Conservation (phyloP, 129 eudicot genomes). For the Flaveria brownii region DNA sequence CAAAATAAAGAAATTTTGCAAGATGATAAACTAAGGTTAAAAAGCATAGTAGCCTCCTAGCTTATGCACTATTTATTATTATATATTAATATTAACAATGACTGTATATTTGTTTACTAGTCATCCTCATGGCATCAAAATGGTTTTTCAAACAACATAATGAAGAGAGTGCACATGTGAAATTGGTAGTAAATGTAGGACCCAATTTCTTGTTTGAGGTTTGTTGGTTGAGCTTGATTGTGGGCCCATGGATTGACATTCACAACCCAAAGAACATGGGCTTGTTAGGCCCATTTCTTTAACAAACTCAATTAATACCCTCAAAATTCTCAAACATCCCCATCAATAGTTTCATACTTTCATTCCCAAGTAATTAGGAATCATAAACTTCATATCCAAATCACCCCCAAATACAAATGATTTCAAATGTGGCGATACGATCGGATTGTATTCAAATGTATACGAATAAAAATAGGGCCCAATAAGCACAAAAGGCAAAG, state of each 20-base stretch:
- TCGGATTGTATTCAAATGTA: not conserved
- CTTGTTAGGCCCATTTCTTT: conserved; percentile 19
- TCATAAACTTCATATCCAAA: not conserved
- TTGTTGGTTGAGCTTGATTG: conserved; percentile 25
- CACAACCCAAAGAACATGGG: conserved; percentile 32
- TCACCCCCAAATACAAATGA: not conserved
- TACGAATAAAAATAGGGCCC: conserved; percentile 7
- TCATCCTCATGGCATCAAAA: not conserved
- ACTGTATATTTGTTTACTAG: not conserved
- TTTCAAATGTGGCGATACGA: not conserved
- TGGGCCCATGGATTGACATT: conserved; percentile 17
- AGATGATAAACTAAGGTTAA: not conserved
- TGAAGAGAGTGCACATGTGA: conserved; percentile 5
- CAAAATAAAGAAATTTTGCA: not conserved
- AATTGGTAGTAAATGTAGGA: not conserved
- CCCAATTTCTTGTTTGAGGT: conserved; percentile 24
- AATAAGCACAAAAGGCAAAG: conserved; percentile 1
- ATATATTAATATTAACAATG: not conserved
- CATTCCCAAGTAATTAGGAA: not conserved
- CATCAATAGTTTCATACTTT: not conserved
- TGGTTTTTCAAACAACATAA: conserved; percentile 16
- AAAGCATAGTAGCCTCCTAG: not conserved
- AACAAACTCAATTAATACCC: conserved; percentile 8
- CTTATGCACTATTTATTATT: not conserved
- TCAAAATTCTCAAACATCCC: conserved; percentile 13